phyloP scores from a whole-genome alignment of 2,329 filamentous ascomycete species.

The Neonectria hederae region DNA sequence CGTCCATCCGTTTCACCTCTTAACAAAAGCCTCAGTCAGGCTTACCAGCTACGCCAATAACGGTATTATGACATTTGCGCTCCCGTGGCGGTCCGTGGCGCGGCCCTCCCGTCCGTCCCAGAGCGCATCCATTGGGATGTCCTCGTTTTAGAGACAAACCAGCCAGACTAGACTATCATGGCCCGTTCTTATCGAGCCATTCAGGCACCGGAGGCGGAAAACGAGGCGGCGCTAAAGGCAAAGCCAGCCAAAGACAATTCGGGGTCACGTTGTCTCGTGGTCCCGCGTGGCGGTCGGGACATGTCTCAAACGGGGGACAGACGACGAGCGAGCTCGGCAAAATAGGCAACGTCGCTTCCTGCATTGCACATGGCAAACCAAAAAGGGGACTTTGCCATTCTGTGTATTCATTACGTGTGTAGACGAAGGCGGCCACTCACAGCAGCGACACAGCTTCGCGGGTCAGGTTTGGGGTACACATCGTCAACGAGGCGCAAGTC shows the following conservation, averaged over 20 bases:
- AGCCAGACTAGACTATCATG: constrained; percentile 5
- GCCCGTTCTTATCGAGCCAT: neutral
- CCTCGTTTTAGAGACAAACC: neutral
- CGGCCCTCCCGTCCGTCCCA: constrained; percentile 29
- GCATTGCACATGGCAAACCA: constrained; percentile 18
- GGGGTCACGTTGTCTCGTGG: constrained; percentile 20
- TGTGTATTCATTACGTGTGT: neutral
- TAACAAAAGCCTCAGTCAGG: neutral
- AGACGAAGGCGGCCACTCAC: neutral
- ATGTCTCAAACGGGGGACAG: constrained; percentile 1
- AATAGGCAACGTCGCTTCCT: constrained; percentile 7
- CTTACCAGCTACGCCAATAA: constrained; percentile 3
- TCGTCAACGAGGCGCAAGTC: constrained; percentile 11
- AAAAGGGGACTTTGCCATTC: neutral
- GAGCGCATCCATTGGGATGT: neutral
- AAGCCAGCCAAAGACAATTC: neutral
- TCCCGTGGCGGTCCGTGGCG: constrained; percentile 39
- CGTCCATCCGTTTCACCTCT: neutral
- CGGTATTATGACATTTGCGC: constrained; percentile 31
- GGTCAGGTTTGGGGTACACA: neutral
- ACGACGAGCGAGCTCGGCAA: neutral
- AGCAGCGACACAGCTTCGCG: neutral
- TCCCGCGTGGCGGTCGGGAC: constrained; percentile 12
- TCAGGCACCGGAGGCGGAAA: neutral
- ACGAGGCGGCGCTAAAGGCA: constrained; percentile 1